phyloP scores from a whole-genome alignment of 208 protist species.

The Zelonia costaricensis region DNA sequence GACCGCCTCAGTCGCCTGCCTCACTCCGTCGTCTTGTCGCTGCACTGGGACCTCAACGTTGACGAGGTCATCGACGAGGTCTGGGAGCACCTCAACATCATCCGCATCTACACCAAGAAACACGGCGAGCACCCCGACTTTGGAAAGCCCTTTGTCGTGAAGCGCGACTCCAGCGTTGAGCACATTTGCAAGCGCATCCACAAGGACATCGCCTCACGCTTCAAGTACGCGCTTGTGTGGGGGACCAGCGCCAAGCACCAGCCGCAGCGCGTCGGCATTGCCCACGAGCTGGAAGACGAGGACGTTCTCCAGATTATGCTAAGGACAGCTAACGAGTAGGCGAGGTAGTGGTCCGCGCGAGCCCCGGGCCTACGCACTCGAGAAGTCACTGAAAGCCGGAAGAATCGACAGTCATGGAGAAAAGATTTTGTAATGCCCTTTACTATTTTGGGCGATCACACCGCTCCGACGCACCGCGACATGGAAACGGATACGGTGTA shows the following conservation, averaged over 20 bases:
- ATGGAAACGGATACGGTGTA: no score
- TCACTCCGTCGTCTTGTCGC: constrained; percentile 88
- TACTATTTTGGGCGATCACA: no score
- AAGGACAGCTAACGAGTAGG: constrained; percentile 88
- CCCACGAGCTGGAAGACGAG: constrained; percentile 88
- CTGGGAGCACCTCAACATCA: constrained; percentile 96
- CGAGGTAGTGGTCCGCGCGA: no score
- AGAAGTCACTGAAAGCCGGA: no score
- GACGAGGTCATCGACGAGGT: constrained; percentile 95
- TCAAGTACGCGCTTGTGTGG: constrained; percentile 96
- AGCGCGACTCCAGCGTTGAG: constrained; percentile 84
- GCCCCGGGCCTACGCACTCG: no score
- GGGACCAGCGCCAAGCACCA: constrained; percentile 96
- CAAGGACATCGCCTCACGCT: constrained; percentile 91
- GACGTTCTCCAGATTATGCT: constrained; percentile 94
- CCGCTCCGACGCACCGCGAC: no score
- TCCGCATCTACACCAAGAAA: constrained; percentile 98
- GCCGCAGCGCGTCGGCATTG: constrained; percentile 95
- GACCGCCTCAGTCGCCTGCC: constrained; percentile 92
- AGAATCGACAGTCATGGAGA: no score
- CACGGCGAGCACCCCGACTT: constrained; percentile 95
- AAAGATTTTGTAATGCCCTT: no score
- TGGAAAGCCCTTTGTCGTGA: constrained; percentile 93
- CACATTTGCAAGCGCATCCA: constrained; percentile 95
- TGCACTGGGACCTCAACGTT: constrained; percentile 93